Base-by-base conservation (phyloP, 176 grass and related monocot species). In the Typha latifolia region DNA sequence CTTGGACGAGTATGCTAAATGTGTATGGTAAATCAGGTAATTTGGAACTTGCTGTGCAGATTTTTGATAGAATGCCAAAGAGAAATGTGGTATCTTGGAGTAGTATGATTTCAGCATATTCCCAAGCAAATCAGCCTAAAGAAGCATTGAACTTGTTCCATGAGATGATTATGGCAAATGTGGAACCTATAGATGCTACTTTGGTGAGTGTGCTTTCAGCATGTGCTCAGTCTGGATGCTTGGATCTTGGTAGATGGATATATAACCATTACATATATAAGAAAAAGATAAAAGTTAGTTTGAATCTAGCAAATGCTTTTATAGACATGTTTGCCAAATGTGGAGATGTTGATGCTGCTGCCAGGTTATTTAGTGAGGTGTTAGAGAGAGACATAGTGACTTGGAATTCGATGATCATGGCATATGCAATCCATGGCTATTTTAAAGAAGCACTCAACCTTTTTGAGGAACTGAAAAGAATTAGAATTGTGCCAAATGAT, bases 291-390 rank as follows among this genome's bases (percentile, higher is more conserved):
- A 32, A 26, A 23, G 74, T 84, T 23, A 77, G 66, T 7, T 19
- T 81, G 12, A 90, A 91, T 66, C 69, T 91, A 64, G 78, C 70
- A 8, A 91, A 86, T 86, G 74, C 77, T 26, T 78, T 81, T 24
- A 91, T 91, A 11, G 77, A 81, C 48, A 81, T 84, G 80, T 86
- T 69, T 67, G 77, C 84, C 7, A 91, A 91, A 78, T 86, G 88
- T 20, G 88, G 88, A 69, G 80, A 86, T 91, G 76, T 86, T 53
- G 32, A 22, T 37, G 49, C 51, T 69, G 78, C 88, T 66, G 73
- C 77, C 56, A 84, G 74, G 20, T 81, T 86, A 68, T 91, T 91
- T 68, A 29, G 47, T 18, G 24, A 79, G 19, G 84, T 86, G 88
- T 31, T 66, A 55, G 71, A 91, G 61, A 91, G 11, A 55, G 82